These are phyloP conservation scores for Epichloe elymi DNA, from an alignment of 2,329 filamentous ascomycete species.

Conservation along the genomic window DNA sequence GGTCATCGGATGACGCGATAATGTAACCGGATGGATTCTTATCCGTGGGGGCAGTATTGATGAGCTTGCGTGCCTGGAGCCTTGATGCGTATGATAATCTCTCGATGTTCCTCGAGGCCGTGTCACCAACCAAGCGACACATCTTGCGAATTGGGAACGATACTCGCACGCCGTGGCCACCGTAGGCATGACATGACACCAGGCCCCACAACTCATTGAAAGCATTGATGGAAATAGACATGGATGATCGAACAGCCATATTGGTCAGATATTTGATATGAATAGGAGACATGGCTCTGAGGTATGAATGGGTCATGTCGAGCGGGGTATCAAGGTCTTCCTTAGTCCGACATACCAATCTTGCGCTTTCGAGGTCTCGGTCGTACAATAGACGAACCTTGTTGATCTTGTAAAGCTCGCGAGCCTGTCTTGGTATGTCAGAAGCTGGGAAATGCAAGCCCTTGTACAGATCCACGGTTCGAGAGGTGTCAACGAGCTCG, in stretches of 20 bases:
- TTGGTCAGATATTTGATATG: constrained; percentile 77
- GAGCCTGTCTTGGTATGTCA: constrained; percentile 73
- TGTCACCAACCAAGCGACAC: constrained; percentile 78
- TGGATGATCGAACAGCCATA: constrained; percentile 86
- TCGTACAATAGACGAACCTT: constrained; percentile 82
- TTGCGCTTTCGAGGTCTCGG: constrained; percentile 63
- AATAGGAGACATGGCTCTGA: constrained; percentile 82
- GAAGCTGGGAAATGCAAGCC: constrained; percentile 80
- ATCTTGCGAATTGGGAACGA: constrained; percentile 87
- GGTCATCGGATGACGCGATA: constrained; percentile 74
- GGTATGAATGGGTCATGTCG: constrained; percentile 73
- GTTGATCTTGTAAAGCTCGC: constrained; percentile 83
- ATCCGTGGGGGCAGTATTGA: constrained; percentile 70
- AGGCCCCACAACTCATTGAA: constrained; percentile 80
- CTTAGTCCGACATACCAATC: constrained; percentile 65
- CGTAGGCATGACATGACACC: constrained; percentile 77
- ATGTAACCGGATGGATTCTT: constrained; percentile 82
- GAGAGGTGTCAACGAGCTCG: constrained; percentile 68
- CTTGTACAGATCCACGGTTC: constrained; percentile 74
- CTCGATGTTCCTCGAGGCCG: constrained; percentile 77
- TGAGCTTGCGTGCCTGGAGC: constrained; percentile 74
- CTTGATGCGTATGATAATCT: constrained; percentile 74
- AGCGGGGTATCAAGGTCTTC: constrained; percentile 63
- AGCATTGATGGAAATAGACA: constrained; percentile 86
- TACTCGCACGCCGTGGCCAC: constrained; percentile 67